Percentiles rank a stretch among this genome's conserved stretches.
Conservation (phyloP, 148 eudicot species). For the Polygonum maritimum region DNA sequence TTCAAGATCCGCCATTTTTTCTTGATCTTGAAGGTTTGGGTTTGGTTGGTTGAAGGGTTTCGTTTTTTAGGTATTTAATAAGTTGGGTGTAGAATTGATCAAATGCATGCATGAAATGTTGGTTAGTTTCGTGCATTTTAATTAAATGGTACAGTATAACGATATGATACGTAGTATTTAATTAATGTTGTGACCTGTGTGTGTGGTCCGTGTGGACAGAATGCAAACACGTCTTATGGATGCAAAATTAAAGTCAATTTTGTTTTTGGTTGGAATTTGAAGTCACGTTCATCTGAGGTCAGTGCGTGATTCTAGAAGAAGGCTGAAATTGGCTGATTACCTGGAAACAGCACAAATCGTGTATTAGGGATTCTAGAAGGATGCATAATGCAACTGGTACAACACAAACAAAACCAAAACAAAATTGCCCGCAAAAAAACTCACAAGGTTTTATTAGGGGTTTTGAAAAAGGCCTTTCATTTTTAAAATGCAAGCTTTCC, state of each 20-base stretch:
- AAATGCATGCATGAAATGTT: background rate
- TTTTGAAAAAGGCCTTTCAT: too few relatives aligned
- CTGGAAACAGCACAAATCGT: background rate
- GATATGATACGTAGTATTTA: background rate
- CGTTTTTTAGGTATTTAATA: background rate
- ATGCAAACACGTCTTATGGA: background rate
- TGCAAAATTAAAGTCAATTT: background rate
- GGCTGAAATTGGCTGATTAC: background rate
- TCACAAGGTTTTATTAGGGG: too few relatives aligned
- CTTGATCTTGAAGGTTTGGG: background rate
- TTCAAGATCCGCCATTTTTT: background rate
- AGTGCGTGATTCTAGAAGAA: slow-evolving; percentile 3
- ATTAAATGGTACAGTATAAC: too few relatives aligned
- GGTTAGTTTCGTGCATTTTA: background rate
- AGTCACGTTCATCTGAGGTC: background rate
- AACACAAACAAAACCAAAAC: background rate
- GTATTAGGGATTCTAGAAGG: background rate
- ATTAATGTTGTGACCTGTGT: background rate
- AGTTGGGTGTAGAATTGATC: background rate
- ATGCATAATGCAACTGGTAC: background rate
- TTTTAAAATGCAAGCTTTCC: too few relatives aligned
- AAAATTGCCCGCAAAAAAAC: background rate
- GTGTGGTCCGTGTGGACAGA: background rate
- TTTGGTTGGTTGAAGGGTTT: background rate
- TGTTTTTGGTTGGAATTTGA: background rate